phyloP scores from a whole-genome alignment of 306 rosid species.

The Rosa multiflora region DNA sequence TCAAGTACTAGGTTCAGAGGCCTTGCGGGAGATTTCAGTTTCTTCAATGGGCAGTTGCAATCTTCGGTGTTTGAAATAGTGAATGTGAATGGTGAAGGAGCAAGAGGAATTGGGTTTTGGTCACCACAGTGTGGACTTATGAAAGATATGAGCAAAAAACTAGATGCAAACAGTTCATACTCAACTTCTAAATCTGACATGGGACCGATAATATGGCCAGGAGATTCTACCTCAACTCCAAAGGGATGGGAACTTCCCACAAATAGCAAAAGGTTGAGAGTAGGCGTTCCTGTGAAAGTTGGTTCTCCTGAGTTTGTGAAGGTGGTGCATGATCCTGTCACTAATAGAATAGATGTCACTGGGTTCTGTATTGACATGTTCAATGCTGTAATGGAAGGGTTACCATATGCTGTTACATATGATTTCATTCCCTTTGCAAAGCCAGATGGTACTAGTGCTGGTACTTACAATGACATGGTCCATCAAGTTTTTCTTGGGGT shows the following conservation, averaged over 20 bases:
- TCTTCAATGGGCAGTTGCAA: constrained; percentile 24
- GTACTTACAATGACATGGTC: constrained; percentile 22
- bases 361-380: constrained; percentile 37
- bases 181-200: constrained; percentile 2
- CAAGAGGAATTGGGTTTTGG: constrained; percentile 55
- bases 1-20: constrained; percentile 22
- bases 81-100: constrained; percentile 41
- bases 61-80: constrained; percentile 23
- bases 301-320: constrained; percentile 21
- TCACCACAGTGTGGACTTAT: constrained; percentile 32
- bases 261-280: constrained; percentile 14
- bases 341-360: background rate
- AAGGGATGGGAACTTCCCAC: constrained; percentile 35
- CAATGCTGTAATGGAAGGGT: background rate
- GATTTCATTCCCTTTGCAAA: constrained; percentile 30
- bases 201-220: constrained; percentile 36
- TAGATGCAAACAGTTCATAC: background rate
- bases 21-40: constrained; percentile 26
- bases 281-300: constrained; percentile 29
- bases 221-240: constrained; percentile 21
- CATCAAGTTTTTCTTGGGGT: constrained; percentile 19
- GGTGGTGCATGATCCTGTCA: background rate
- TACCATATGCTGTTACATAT: constrained; percentile 23
- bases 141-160: constrained; percentile 13
- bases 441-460: background rate